Evolutionary conservation across 2,329 filamentous ascomycete genomes (phyloP).

Genomic region (Exophiala dermatitidis): DNA sequence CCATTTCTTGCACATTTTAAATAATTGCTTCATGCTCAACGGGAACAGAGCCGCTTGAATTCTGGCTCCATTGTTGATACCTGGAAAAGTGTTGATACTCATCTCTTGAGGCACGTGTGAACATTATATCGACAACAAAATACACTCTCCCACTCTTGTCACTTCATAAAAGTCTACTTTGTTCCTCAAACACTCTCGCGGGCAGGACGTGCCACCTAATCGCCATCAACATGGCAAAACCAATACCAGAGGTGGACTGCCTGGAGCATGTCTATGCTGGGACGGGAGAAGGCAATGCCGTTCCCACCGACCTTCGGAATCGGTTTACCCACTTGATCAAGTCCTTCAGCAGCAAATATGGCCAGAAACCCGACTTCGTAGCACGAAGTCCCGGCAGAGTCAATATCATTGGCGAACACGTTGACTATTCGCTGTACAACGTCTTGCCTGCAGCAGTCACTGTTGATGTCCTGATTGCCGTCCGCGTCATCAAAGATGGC

Average conservation of each 20-base stretch:
- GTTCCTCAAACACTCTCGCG: neutral
- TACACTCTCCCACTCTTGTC: too few species aligned
- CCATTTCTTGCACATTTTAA: too few species aligned
- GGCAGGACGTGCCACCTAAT: too few species aligned
- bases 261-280: constrained; percentile 26
- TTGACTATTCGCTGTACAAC: constrained; percentile 95
- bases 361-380: constrained; percentile 67
- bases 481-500: constrained; percentile 45
- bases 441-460: constrained; percentile 94
- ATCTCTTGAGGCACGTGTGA: too few species aligned
- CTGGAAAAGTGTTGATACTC: too few species aligned
- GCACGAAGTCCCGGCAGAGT: constrained; percentile 87
- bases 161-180: neutral
- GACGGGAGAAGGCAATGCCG: constrained; percentile 59
- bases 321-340: constrained; percentile 70
- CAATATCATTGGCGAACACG: constrained; percentile 98
- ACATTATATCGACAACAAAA: too few species aligned
- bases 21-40: too few species aligned
- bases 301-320: constrained; percentile 58
- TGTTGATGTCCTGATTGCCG: constrained; percentile 81
- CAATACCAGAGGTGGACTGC: constrained; percentile 21
- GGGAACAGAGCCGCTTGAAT: too few species aligned
- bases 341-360: constrained; percentile 64
- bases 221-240: too few species aligned
- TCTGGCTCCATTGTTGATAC: too few species aligned